Percentiles rank a stretch among this genome's conserved stretches.
phyloP scores from a whole-genome alignment of 2,329 filamentous ascomycete genomes.

The Dactylonectria macrodidyma region DNA sequence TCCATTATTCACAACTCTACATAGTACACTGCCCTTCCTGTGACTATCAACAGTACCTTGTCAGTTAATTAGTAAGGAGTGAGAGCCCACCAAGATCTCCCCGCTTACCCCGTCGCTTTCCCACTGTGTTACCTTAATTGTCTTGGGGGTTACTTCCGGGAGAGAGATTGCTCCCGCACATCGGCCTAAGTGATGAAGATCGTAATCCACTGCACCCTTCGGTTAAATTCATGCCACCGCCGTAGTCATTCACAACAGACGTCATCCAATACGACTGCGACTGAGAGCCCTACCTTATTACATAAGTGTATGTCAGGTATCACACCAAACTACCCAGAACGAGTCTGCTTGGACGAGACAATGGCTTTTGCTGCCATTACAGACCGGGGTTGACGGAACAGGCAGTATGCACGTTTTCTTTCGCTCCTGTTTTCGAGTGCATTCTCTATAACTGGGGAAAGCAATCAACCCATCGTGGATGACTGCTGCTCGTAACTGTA shows the following conservation, averaged over 20 bases:
- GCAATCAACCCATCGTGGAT: too few species aligned
- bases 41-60: too few species aligned
- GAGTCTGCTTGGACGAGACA: too few species aligned
- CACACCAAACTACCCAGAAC: not conserved
- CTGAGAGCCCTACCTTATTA: not conserved
- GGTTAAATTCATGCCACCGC: conserved; percentile 22
- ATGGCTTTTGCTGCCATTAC: too few species aligned
- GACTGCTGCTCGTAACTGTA: too few species aligned
- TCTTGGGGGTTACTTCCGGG: not conserved
- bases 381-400: too few species aligned
- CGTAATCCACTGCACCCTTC: conserved; percentile 32
- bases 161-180: conserved; percentile 34
- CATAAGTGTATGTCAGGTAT: not conserved
- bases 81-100: not conserved
- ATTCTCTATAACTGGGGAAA: too few species aligned
- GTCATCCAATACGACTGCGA: conserved; percentile 14
- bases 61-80: not conserved
- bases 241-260: conserved; percentile 17
- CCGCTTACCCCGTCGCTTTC: conserved; percentile 13
- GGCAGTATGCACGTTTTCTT: too few species aligned
- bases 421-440: too few species aligned
- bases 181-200: conserved; percentile 35
- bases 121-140: conserved; percentile 22
- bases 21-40: not conserved
- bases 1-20: conserved; percentile 4